Percentiles rank a stretch among this genome's conserved stretches.
These are phyloP conservation scores for Pyrus communis DNA, from an alignment of 306 rosid genomes.

Conservation along the genomic window DNA sequence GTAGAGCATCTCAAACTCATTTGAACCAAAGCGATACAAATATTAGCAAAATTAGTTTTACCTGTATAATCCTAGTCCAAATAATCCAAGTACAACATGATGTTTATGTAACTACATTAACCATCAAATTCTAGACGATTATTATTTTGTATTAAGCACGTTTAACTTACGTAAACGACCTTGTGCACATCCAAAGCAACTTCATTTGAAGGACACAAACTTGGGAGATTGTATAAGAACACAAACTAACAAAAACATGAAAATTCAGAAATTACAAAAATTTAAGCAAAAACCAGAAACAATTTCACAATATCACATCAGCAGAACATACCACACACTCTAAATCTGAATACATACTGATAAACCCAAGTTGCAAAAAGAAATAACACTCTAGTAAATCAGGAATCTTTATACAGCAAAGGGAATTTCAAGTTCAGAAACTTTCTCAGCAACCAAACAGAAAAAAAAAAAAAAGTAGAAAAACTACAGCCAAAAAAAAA, in stretches of 20 bases:
- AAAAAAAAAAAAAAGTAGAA: not conserved
- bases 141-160: not conserved
- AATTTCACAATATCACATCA: not conserved
- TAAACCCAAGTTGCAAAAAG: too few species aligned
- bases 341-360: not conserved
- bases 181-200: not conserved
- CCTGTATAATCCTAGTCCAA: not conserved
- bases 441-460: not conserved
- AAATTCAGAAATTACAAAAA: not conserved
- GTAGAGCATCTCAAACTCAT: conserved; percentile 4
- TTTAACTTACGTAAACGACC: not conserved
- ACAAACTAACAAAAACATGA: not conserved
- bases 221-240: not conserved
- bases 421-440: not conserved
- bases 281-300: not conserved
- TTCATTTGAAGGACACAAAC: not conserved
- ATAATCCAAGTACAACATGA: not conserved
- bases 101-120: not conserved
- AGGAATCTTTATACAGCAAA: too few species aligned
- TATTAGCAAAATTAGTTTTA: not conserved
- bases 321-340: not conserved
- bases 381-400: too few species aligned
- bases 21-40: not conserved
- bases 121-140: not conserved
- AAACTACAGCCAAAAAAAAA: not conserved